These are phyloP conservation scores for Simmondsia chinensis DNA, from an alignment of 148 eudicot genomes.

Conservation along the genomic window DNA sequence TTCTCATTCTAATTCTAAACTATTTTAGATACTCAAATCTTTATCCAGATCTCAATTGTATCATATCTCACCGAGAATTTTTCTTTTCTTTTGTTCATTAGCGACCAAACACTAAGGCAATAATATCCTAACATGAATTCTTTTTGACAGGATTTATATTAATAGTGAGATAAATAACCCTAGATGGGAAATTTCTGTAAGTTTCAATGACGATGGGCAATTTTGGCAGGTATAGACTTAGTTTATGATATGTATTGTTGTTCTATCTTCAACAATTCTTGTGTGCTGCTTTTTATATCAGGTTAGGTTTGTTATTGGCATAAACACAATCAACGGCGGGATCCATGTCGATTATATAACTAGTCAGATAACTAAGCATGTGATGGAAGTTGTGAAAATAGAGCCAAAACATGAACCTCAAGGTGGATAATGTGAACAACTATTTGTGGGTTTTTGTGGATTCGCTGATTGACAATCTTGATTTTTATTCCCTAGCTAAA, in stretches of 20 bases:
- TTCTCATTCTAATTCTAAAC: too few species aligned
- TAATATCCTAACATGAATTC: not conserved
- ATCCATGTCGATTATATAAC: constrained; percentile 92
- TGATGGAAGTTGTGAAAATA: constrained; percentile 51
- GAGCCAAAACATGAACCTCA: constrained; percentile 50
- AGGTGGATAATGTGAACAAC: constrained; percentile 68
- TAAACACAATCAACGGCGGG: constrained; percentile 88
- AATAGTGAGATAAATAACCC: constrained; percentile 40
- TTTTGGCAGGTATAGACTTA: constrained; percentile 78
- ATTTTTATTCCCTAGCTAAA: constrained; percentile 95
- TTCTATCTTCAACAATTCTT: not conserved
- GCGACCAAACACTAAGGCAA: not conserved
- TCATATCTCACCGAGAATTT: too few species aligned
- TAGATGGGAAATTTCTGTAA: constrained; percentile 80
- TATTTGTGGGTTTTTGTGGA: constrained; percentile 92
- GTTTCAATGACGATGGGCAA: constrained; percentile 70
- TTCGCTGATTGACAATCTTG: constrained; percentile 95
- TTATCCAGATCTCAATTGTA: too few species aligned
- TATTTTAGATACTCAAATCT: too few species aligned
- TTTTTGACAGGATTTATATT: constrained; percentile 34
- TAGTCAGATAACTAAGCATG: constrained; percentile 47
- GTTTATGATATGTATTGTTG: not conserved
- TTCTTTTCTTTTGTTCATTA: not conserved
- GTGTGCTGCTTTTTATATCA: constrained; percentile 13
- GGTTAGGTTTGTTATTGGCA: constrained; percentile 93